These are phyloP conservation scores for Cryptococcus wingfieldii DNA, from an alignment of 1,284 basidiomycete species.

Conservation along the genomic window DNA sequence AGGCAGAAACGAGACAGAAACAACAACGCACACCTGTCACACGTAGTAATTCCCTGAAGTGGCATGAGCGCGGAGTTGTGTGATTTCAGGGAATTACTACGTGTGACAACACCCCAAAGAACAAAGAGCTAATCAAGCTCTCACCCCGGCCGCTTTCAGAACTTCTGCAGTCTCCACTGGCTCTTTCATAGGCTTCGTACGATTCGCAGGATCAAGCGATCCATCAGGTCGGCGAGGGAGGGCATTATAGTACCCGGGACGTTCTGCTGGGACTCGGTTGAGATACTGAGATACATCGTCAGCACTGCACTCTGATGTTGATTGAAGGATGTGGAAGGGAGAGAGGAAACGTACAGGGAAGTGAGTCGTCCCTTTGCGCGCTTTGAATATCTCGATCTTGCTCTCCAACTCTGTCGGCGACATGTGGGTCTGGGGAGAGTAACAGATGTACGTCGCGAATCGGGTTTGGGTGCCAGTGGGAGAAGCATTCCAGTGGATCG, in stretches of 20 bases:
- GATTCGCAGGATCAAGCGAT: slow-evolving; percentile 14
- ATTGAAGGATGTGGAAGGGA: background rate
- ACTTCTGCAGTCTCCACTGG: slow-evolving; percentile 16
- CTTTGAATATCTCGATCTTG: slow-evolving; percentile 16
- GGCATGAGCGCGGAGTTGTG: too few species aligned
- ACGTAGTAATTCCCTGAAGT: too few species aligned
- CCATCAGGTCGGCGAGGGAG: slow-evolving; percentile 19
- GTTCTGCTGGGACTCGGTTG: slow-evolving; percentile 18
- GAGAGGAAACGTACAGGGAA: slow-evolving; percentile 13
- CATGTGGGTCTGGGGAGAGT: slow-evolving; percentile 13
- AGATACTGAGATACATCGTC: slow-evolving; percentile 9
- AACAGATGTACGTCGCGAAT: slow-evolving; percentile 25
- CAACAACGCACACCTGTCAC: too few species aligned
- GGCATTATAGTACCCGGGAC: slow-evolving; percentile 10
- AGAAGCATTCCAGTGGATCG: slow-evolving; percentile 28
- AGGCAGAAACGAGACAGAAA: too few species aligned
- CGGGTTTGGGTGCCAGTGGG: slow-evolving; percentile 23
- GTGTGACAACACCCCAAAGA: too few species aligned
- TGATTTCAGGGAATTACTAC: too few species aligned
- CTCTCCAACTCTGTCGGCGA: slow-evolving; percentile 5
- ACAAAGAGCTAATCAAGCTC: background rate
- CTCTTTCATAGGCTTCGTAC: slow-evolving; percentile 12
- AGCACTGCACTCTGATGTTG: background rate
- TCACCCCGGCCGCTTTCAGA: slow-evolving; percentile 15
- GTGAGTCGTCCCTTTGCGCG: slow-evolving; percentile 24